Conservation (phyloP, 202 grass and related monocot genomes). For the Digitaria exilis region DNA sequence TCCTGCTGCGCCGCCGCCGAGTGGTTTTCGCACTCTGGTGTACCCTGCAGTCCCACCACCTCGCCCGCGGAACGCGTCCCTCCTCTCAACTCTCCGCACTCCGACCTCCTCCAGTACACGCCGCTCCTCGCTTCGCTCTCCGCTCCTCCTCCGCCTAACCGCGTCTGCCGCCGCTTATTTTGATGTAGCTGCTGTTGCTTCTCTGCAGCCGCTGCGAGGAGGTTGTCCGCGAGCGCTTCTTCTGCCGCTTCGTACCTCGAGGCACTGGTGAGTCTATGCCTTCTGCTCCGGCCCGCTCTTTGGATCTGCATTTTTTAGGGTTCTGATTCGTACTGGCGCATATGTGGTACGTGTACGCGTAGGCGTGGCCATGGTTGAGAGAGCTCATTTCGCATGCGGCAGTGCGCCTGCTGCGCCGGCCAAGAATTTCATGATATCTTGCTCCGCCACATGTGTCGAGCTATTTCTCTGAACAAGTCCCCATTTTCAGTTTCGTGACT, state of each 20-base stretch:
- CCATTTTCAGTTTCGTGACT: background rate
- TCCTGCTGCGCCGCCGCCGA: constrained; percentile 64
- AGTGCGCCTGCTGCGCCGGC: constrained; percentile 52
- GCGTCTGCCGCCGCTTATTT: background rate
- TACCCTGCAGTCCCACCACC: constrained; percentile 86
- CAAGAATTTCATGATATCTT: constrained; percentile 80
- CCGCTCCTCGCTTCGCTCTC: background rate
- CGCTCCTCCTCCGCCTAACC: too few species aligned
- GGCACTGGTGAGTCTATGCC: constrained; percentile 67
- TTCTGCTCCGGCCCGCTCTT: background rate
- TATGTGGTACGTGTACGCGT: constrained; percentile 62
- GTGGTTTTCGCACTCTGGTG: constrained; percentile 77
- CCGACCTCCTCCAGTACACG: constrained; percentile 83
- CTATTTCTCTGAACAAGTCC: background rate
- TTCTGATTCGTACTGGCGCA: constrained; percentile 37
- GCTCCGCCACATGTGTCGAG: constrained; percentile 76
- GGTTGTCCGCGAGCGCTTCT: constrained; percentile 81
- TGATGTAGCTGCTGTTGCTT: background rate
- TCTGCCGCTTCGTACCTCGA: constrained; percentile 79
- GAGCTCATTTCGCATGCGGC: constrained; percentile 82
- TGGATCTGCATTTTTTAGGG: constrained; percentile 41
- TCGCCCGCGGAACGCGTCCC: constrained; percentile 87
- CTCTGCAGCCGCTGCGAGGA: constrained; percentile 81
- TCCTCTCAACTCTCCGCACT: constrained; percentile 71
- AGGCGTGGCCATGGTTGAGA: constrained; percentile 89